Evolutionary conservation across 2,329 filamentous ascomycete species (phyloP).

Genomic region (Pseudonectria foliicola): DNA sequence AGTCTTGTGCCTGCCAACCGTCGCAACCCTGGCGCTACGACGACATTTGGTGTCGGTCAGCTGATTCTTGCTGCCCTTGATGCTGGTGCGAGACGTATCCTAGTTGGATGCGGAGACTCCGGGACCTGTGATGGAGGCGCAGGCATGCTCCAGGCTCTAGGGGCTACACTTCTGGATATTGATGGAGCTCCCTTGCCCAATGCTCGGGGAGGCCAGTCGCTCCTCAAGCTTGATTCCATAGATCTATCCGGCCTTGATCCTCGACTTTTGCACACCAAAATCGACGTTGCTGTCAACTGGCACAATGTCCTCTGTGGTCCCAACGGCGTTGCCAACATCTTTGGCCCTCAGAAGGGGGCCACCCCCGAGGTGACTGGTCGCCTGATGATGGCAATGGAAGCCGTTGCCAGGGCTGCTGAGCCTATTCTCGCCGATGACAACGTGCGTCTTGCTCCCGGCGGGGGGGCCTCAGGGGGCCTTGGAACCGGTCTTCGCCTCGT

Average conservation of each 20-base stretch:
- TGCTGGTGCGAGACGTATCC: conserved; percentile 36
- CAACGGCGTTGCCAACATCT: conserved; percentile 41
- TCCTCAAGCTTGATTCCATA: conserved; percentile 30
- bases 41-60: conserved; percentile 45
- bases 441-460: conserved; percentile 34
- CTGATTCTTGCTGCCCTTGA: conserved; percentile 39
- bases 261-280: conserved; percentile 19
- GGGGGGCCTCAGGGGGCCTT: conserved; percentile 45
- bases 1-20: conserved; percentile 37
- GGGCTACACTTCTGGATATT: conserved; percentile 34
- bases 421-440: conserved; percentile 26
- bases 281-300: conserved; percentile 46
- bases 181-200: conserved; percentile 29
- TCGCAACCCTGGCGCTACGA: conserved; percentile 41
- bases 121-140: conserved; percentile 47
- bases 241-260: conserved; percentile 32
- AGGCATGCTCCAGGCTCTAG: conserved; percentile 47
- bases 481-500: conserved; percentile 43
- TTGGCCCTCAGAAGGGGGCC: conserved; percentile 46
- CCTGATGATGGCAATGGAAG: conserved; percentile 36
- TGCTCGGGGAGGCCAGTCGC: conserved; percentile 33
- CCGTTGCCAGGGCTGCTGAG: conserved; percentile 30
- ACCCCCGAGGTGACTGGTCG: conserved; percentile 33
- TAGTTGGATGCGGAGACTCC: conserved; percentile 47
- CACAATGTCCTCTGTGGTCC: conserved; percentile 44